Conservation (phyloP, 768 basidiomycete genomes). For the Exsudoporus frostii region DNA sequence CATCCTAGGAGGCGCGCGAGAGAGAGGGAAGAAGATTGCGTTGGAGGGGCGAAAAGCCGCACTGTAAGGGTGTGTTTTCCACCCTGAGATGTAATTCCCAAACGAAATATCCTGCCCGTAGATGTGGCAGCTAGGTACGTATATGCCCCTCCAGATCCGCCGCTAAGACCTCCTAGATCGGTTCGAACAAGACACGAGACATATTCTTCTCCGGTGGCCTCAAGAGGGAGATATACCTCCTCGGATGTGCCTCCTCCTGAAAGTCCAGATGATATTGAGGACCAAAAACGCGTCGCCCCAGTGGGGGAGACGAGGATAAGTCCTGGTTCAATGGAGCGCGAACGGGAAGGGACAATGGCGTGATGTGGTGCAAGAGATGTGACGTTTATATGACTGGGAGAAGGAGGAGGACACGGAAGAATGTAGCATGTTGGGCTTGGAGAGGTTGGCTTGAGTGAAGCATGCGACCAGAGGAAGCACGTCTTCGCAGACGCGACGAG, state of each 20-base stretch:
- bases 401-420: constrained; percentile 62
- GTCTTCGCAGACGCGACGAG: constrained; percentile 68
- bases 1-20: constrained; percentile 42
- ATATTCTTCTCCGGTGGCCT: constrained; percentile 47
- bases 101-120: constrained; percentile 59
- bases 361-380: constrained; percentile 50
- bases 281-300: constrained; percentile 84
- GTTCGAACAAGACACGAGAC: constrained; percentile 66
- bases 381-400: constrained; percentile 40
- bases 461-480: constrained; percentile 84
- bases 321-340: constrained; percentile 64
- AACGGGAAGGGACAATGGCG: constrained; percentile 62
- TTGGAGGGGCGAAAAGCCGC: constrained; percentile 56
- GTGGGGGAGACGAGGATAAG: constrained; percentile 71
- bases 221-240: constrained; percentile 44
- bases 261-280: constrained; percentile 78
- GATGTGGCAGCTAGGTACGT: constrained; percentile 66
- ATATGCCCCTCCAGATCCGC: constrained; percentile 6
- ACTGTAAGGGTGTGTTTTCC: constrained; percentile 62
- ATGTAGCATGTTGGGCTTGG: constrained; percentile 73
- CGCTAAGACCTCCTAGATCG: constrained; percentile 45
- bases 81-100: constrained; percentile 62
- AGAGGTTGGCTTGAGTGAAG: constrained; percentile 60
- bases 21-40: constrained; percentile 40
- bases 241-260: constrained; percentile 71